Conservation (phyloP, 2,329 filamentous ascomycete species). For the Ambrosiella cleistominuta region DNA sequence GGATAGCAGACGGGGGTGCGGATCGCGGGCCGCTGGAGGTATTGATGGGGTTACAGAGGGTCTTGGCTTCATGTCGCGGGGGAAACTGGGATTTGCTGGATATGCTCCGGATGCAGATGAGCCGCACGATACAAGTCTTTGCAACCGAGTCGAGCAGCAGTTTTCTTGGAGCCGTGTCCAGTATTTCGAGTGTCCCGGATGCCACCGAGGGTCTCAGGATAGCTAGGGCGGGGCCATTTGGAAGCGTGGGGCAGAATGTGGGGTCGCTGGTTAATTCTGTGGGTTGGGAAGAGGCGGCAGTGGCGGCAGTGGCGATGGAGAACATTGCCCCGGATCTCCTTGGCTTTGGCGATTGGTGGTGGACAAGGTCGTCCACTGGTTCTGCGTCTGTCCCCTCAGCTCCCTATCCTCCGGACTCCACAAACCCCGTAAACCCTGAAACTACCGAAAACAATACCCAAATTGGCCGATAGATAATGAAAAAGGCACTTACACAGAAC, state of each 20-base stretch:
- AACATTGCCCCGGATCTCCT: neutral
- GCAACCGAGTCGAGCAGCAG: neutral
- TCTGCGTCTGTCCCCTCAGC: neutral
- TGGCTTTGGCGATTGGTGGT: neutral
- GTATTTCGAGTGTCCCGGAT: neutral
- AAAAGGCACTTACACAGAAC: neutral
- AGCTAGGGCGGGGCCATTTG: neutral
- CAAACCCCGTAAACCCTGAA: too few relatives aligned
- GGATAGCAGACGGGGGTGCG: constrained; percentile 6
- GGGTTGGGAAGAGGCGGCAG: constrained; percentile 1
- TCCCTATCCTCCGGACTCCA: neutral
- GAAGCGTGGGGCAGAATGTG: neutral
- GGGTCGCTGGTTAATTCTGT: neutral
- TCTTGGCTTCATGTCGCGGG: constrained; percentile 25
- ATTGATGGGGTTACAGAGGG: constrained; percentile 22
- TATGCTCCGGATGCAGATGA: constrained; percentile 20
- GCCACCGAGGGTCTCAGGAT: neutral
- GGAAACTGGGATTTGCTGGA: constrained; percentile 25
- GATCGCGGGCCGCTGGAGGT: constrained; percentile 19
- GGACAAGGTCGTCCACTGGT: neutral
- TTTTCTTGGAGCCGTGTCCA: neutral
- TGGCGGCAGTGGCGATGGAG: constrained; percentile 1
- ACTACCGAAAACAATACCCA: too few relatives aligned
- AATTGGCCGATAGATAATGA: too few relatives aligned
- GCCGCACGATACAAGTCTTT: constrained; percentile 11